Evolutionary conservation across 139 green algal genomes (phyloP).

Genomic region (Zygnema circumcarinatum): DNA sequence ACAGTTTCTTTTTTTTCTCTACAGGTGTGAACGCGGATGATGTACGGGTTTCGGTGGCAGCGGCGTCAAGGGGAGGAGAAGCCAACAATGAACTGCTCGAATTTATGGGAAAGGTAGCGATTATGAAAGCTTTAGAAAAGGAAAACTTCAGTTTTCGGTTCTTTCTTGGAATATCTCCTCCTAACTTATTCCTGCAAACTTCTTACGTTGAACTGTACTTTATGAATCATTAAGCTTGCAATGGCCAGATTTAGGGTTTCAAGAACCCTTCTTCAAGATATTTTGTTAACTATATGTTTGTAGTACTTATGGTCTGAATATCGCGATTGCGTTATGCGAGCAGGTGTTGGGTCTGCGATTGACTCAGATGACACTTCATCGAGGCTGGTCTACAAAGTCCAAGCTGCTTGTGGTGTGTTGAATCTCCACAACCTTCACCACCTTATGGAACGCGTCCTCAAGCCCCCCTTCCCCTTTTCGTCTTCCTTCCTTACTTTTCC

Average conservation of each 20-base stretch:
- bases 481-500: neutral
- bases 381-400: conserved; percentile 49
- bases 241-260: too few relatives aligned
- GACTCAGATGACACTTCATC: conserved; percentile 42
- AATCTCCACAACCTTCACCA: neutral
- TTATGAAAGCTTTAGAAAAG: conserved; percentile 12
- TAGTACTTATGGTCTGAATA: too few relatives aligned
- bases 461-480: neutral
- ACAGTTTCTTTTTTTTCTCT: too few relatives aligned
- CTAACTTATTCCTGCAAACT: neutral
- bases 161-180: neutral
- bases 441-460: neutral
- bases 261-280: too few relatives aligned
- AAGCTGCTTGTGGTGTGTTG: conserved; percentile 50
- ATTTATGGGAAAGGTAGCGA: conserved; percentile 53
- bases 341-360: conserved; percentile 45
- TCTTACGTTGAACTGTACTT: neutral
- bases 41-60: conserved; percentile 50
- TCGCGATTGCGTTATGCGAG: too few relatives aligned
- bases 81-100: conserved; percentile 51
- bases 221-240: neutral
- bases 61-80: conserved; percentile 26
- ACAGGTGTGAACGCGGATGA: conserved; percentile 53
- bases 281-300: too few relatives aligned
- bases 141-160: neutral